Percentiles rank a stretch among this genome's conserved stretches.
Evolutionary conservation across 2,329 filamentous ascomycete species (phyloP).

Genomic region (Calonectria leucothoes): DNA sequence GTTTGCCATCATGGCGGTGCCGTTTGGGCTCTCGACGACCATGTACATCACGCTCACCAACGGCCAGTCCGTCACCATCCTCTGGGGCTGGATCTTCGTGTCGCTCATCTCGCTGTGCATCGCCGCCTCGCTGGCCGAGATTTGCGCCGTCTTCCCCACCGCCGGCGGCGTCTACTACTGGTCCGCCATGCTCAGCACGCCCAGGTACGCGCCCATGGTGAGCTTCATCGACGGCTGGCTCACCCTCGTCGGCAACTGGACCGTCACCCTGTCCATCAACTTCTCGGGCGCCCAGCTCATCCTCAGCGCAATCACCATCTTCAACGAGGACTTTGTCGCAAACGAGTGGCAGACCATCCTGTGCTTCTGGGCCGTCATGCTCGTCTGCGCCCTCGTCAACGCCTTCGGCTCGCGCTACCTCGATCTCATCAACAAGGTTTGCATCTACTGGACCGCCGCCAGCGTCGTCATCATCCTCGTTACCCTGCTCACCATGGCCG

Average conservation of each 20-base stretch:
- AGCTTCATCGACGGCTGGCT: conserved; percentile 82
- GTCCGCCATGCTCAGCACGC: conserved; percentile 75
- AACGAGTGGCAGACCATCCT: conserved; percentile 79
- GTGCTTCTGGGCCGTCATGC: conserved; percentile 76
- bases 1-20: conserved; percentile 64
- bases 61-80: conserved; percentile 77
- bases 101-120: conserved; percentile 79
- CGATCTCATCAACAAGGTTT: conserved; percentile 75
- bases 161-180: conserved; percentile 78
- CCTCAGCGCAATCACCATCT: conserved; percentile 74
- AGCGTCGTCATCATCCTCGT: conserved; percentile 79
- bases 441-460: conserved; percentile 78
- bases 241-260: conserved; percentile 78
- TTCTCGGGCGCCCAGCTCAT: conserved; percentile 77
- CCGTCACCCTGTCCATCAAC: conserved; percentile 77
- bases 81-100: conserved; percentile 76
- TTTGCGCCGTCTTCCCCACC: conserved; percentile 73
- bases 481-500: conserved; percentile 73
- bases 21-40: conserved; percentile 62
- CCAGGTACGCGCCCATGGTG: conserved; percentile 70
- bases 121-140: conserved; percentile 78
- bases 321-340: conserved; percentile 68
- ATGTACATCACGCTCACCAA: conserved; percentile 70
- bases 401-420: conserved; percentile 70
- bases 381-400: conserved; percentile 74